These are phyloP conservation scores for Alternaria brassicicola DNA, from an alignment of 2,329 filamentous ascomycete species.

Conservation along the genomic window DNA sequence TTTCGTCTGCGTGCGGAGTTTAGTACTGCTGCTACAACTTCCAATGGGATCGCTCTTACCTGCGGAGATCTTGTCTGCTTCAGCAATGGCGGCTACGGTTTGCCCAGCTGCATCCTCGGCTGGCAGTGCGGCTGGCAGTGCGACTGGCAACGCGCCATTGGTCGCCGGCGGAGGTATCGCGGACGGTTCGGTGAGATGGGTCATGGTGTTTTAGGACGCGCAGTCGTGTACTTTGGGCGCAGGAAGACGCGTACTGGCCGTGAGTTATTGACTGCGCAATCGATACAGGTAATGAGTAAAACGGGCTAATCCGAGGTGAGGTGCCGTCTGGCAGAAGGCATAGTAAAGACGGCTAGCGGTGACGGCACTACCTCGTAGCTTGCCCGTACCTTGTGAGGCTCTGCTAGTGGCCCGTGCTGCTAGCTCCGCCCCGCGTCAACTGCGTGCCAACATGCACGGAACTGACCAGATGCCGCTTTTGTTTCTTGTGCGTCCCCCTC, in stretches of 20 bases:
- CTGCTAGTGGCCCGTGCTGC: background rate
- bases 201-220: conserved; percentile 23
- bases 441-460: background rate
- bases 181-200: conserved; percentile 18
- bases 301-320: background rate
- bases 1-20: conserved; percentile 70
- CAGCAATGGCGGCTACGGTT: conserved; percentile 47
- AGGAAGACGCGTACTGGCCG: background rate
- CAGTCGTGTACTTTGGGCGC: background rate
- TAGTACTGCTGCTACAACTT: conserved; percentile 7
- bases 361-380: conserved; percentile 11
- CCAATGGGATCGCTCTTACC: conserved; percentile 26
- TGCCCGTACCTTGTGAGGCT: background rate
- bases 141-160: conserved; percentile 38
- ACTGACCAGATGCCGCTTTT: background rate
- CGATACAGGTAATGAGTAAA: no score
- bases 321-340: background rate
- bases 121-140: conserved; percentile 35
- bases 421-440: background rate
- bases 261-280: background rate
- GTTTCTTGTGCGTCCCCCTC: background rate
- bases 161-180: conserved; percentile 13
- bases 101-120: conserved; percentile 45
- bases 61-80: conserved; percentile 51
- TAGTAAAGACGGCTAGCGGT: conserved; percentile 7